Evolutionary conservation across 2,329 filamentous ascomycete genomes (phyloP).

Genomic region (Beauveria australis): DNA sequence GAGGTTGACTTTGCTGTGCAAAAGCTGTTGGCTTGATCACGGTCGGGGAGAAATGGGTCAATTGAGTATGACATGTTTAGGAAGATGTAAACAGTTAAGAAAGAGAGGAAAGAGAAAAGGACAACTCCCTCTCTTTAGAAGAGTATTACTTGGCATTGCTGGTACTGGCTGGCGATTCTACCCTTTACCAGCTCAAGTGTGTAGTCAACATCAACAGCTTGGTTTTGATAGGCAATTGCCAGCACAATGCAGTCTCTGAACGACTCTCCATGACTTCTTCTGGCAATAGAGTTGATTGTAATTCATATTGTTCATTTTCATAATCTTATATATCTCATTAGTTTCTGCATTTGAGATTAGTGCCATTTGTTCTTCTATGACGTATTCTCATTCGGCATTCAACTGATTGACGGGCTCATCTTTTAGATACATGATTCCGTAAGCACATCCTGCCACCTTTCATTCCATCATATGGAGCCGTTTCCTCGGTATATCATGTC

Average conservation of each 20-base stretch:
- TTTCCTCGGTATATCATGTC: background rate
- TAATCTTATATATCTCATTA: background rate
- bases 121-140: background rate
- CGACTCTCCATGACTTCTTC: too few relatives aligned
- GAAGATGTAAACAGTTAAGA: too few relatives aligned
- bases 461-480: background rate
- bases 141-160: background rate
- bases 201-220: too few relatives aligned
- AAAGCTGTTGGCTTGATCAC: conserved; percentile 12
- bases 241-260: too few relatives aligned
- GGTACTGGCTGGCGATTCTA: too few relatives aligned
- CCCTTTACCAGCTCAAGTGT: too few relatives aligned
- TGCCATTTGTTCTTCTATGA: background rate
- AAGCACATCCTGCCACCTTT: background rate
- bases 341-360: background rate
- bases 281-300: background rate
- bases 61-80: too few relatives aligned
- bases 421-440: background rate
- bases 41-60: background rate
- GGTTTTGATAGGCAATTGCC: too few relatives aligned
- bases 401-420: background rate
- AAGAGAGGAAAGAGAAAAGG: background rate
- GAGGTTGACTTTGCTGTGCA: conserved; percentile 35
- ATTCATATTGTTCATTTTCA: background rate
- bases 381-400: background rate